A percentile compares a stretch with the other conserved stretches of the same genome.
phyloP scores from a whole-genome alignment of 2,329 filamentous ascomycete species.

The Calonectria pseudoturangicola region DNA sequence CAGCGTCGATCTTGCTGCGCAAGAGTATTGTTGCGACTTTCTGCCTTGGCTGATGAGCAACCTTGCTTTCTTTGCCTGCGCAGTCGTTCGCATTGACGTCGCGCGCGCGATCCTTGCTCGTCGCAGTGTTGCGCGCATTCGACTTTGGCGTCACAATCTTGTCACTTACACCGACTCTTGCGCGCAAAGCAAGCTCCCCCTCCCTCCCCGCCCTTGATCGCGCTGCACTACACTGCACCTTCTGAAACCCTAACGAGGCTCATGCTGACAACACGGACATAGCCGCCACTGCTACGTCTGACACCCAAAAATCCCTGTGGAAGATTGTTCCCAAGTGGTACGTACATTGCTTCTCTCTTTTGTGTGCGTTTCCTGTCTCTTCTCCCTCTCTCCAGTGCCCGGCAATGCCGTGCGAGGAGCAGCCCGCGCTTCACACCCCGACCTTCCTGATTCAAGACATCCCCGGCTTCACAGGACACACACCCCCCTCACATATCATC shows the following conservation, averaged over 20 bases:
- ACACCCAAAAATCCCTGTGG: conserved; percentile 35
- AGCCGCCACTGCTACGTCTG: conserved; percentile 44
- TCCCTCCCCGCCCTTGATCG: conserved; percentile 32
- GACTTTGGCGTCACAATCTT: conserved; percentile 38
- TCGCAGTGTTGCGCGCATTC: conserved; percentile 34
- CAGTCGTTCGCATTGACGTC: conserved; percentile 32
- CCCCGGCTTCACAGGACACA: conserved; percentile 35
- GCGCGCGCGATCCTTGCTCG: conserved; percentile 33
- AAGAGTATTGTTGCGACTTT: conserved; percentile 30
- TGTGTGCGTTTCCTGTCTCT: conserved; percentile 35
- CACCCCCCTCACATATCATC: conserved; percentile 36
- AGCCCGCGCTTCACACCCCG: conserved; percentile 32
- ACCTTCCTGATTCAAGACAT: conserved; percentile 53
- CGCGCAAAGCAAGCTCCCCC: conserved; percentile 36
- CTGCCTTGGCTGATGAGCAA: conserved; percentile 28
- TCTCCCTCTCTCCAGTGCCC: conserved; percentile 29
- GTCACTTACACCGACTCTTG: conserved; percentile 55
- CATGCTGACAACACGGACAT: conserved; percentile 51
- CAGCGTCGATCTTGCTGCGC: conserved; percentile 37
- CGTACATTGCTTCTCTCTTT: conserved; percentile 45
- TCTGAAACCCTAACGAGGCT: conserved; percentile 42
- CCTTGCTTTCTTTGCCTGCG: conserved; percentile 13
- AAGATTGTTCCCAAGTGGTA: conserved; percentile 44
- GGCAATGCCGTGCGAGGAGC: conserved; percentile 32
- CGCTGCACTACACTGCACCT: conserved; percentile 31